These are phyloP conservation scores for Cladobotryum mycophilum DNA, from an alignment of 2,329 filamentous ascomycete species.

Conservation along the genomic window DNA sequence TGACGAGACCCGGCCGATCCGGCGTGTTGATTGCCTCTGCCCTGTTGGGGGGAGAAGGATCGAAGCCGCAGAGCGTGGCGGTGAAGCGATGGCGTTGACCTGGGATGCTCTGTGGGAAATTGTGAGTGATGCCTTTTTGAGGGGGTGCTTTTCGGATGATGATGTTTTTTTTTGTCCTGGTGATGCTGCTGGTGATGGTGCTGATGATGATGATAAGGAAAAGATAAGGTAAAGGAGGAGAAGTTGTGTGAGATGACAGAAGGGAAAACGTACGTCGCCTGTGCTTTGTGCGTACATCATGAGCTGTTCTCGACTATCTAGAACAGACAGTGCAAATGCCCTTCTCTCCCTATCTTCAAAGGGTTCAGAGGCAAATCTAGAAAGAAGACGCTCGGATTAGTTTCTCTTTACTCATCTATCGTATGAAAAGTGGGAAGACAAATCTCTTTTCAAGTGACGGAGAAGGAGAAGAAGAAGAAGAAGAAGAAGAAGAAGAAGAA, in stretches of 20 bases:
- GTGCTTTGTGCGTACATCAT: slow-evolving; percentile 53
- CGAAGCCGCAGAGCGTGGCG: slow-evolving; percentile 49
- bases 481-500: no score
- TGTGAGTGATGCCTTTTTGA: not conserved
- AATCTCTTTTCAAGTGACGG: no score
- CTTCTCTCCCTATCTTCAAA: slow-evolving; percentile 38
- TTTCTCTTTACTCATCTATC: not conserved
- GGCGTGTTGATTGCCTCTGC: no score
- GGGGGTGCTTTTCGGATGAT: no score
- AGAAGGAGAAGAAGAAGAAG: no score
- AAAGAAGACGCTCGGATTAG: not conserved
- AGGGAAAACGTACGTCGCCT: slow-evolving; percentile 41
- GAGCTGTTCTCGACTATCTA: slow-evolving; percentile 52
- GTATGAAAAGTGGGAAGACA: no score
- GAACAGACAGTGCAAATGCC: slow-evolving; percentile 45
- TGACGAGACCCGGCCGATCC: not conserved
- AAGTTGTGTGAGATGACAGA: not conserved
- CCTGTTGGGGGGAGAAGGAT: slow-evolving; percentile 13
- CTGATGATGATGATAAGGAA: not conserved
- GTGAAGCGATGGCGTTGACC: slow-evolving; percentile 51
- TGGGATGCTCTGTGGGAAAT: slow-evolving; percentile 43
- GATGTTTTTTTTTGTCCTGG: no score
- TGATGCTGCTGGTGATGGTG: no score
- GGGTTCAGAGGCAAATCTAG: slow-evolving; percentile 27
- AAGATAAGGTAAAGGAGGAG: not conserved